Evolutionary conservation across 345 rosid species (phyloP).

Genomic region (Psidium friedrichsthalianum): DNA sequence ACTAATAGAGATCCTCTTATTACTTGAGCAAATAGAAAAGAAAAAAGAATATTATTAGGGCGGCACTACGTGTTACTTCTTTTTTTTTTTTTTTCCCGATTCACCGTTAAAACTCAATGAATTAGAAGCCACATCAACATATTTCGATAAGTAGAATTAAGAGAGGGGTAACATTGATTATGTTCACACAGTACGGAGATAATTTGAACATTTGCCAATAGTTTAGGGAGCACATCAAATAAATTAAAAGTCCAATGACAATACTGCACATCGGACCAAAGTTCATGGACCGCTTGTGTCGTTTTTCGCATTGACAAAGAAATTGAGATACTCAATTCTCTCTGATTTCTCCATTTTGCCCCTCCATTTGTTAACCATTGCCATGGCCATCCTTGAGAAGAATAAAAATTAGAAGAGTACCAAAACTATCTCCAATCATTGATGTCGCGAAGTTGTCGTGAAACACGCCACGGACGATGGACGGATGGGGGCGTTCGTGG

Average conservation of each 20-base stretch:
- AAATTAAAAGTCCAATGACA: background rate
- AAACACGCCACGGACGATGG: too few species aligned
- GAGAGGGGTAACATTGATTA: background rate
- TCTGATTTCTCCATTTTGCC: background rate
- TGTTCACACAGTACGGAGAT: accelerated
- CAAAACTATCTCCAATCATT: background rate
- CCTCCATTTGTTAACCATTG: background rate
- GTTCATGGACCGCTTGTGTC: background rate
- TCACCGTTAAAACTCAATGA: background rate
- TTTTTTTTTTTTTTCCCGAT: too few species aligned
- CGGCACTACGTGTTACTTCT: background rate
- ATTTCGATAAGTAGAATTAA: background rate
- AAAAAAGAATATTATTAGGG: background rate
- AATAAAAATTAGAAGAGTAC: background rate
- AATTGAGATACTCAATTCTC: background rate
- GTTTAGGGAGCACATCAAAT: accelerated
- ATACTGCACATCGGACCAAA: background rate
- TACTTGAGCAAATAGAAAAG: background rate
- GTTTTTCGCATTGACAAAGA: background rate
- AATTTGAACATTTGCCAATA: background rate
- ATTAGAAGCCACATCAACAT: background rate
- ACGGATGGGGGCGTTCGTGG: too few species aligned
- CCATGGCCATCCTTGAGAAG: background rate
- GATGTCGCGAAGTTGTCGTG: too few species aligned
- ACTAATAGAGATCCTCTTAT: too few species aligned